Conservation (phyloP, 306 rosid species). For the Glycine tomentella region DNA sequence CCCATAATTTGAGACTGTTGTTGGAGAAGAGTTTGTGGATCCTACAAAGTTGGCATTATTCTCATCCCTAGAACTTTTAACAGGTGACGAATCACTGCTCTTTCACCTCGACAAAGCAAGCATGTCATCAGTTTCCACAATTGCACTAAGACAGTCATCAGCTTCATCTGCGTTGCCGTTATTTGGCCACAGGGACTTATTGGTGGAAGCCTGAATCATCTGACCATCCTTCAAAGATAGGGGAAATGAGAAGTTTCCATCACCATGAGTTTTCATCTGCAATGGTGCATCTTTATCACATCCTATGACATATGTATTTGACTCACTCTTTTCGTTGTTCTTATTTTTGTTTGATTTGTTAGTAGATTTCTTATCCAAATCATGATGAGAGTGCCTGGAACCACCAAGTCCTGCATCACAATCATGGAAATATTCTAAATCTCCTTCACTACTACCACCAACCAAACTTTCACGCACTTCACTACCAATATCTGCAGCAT, state of each 20-base stretch:
- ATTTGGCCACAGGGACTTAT: conserved; percentile 71
- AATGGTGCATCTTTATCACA: conserved; percentile 46
- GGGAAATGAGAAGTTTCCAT: conserved; percentile 83
- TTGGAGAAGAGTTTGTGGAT: conserved; percentile 73
- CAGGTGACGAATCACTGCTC: conserved; percentile 76
- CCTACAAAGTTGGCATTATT: conserved; percentile 59
- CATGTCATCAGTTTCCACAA: conserved; percentile 61
- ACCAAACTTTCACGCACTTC: conserved; percentile 83
- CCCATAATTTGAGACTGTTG: conserved; percentile 78
- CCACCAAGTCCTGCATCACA: conserved; percentile 68
- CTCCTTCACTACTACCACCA: conserved; percentile 84
- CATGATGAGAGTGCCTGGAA: conserved; percentile 56
- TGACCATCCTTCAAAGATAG: conserved; percentile 66
- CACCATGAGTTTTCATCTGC: conserved; percentile 60
- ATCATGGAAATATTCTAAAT: conserved; percentile 66
- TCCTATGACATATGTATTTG: conserved; percentile 64
- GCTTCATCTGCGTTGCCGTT: conserved; percentile 65
- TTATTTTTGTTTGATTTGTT: conserved; percentile 58
- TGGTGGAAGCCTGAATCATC: conserved; percentile 58
- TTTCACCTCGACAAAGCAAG: conserved; percentile 69
- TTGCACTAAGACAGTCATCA: conserved; percentile 59
- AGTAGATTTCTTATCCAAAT: conserved; percentile 56
- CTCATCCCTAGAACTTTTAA: conserved; percentile 68
- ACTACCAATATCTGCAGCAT: conserved; percentile 79
- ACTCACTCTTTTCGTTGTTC: conserved; percentile 58